Conservation (phyloP, 2,329 filamentous ascomycete species). For the Colletotrichum costaricense region DNA sequence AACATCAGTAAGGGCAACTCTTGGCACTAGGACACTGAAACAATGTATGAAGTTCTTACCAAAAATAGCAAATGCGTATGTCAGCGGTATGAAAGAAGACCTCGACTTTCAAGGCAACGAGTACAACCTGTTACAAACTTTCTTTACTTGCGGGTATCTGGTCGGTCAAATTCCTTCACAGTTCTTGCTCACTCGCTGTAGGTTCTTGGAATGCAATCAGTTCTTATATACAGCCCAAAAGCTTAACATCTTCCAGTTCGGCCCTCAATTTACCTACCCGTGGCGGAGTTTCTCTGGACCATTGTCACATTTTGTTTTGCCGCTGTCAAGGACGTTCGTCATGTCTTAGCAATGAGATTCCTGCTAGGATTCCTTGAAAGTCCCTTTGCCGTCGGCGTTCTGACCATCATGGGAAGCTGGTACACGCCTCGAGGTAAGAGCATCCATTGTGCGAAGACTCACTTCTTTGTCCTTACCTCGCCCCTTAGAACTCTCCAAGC, state of each 20-base stretch:
- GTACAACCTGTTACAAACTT: neutral
- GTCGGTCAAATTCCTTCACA: neutral
- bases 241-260: neutral
- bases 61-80: neutral
- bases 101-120: neutral
- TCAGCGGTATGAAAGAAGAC: neutral
- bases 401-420: neutral
- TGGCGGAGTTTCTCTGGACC: neutral
- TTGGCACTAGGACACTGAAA: neutral
- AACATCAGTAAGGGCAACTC: neutral
- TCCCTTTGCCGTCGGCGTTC: neutral
- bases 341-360: neutral
- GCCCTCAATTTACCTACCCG: neutral
- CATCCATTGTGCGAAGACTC: neutral
- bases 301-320: neutral
- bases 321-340: neutral
- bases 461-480: neutral
- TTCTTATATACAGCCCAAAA: too few relatives aligned
- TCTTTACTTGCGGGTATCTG: neutral
- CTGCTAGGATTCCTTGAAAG: neutral
- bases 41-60: neutral
- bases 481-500: neutral
- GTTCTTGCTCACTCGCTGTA: neutral
- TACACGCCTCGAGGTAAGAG: neutral
- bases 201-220: neutral